Percentiles rank a stretch among this genome's conserved stretches.
These are phyloP conservation scores for Pezicula rhizophila DNA, from an alignment of 2,329 filamentous ascomycete species.

Conservation along the genomic window DNA sequence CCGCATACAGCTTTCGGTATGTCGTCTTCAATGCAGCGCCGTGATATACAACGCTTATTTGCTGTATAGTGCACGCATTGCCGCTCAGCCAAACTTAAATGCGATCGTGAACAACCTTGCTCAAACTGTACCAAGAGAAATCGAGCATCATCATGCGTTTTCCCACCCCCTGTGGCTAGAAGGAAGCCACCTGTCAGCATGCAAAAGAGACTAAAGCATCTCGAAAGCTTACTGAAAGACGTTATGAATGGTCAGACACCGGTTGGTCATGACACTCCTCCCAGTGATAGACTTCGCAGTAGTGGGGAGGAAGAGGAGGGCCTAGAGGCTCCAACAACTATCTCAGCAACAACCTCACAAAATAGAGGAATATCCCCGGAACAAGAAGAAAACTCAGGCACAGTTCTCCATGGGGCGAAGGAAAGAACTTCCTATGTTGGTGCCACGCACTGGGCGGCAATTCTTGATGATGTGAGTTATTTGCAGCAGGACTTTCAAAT, in stretches of 20 bases:
- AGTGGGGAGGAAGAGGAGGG: too few species aligned
- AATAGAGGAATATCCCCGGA: neutral
- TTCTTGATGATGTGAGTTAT: constrained; percentile 49
- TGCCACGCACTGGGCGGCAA: constrained; percentile 54
- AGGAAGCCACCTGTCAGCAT: constrained; percentile 38
- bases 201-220: constrained; percentile 46
- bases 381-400: constrained; percentile 22
- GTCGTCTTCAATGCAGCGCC: too few species aligned
- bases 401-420: constrained; percentile 38
- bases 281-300: too few species aligned
- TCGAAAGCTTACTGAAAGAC: constrained; percentile 51
- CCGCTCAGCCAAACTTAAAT: constrained; percentile 33
- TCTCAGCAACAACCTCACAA: neutral
- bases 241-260: constrained; percentile 36
- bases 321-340: too few species aligned
- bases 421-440: constrained; percentile 46
- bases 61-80: constrained; percentile 10
- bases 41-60: too few species aligned
- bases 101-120: constrained; percentile 47
- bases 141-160: constrained; percentile 39
- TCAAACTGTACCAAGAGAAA: constrained; percentile 46
- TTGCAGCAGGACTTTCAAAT: constrained; percentile 4
- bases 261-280: too few species aligned
- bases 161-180: constrained; percentile 41
- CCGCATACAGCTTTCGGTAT: neutral